These are phyloP conservation scores for Hypoxylon rickii DNA, from an alignment of 495 filamentous ascomycete species.

Conservation along the genomic window DNA sequence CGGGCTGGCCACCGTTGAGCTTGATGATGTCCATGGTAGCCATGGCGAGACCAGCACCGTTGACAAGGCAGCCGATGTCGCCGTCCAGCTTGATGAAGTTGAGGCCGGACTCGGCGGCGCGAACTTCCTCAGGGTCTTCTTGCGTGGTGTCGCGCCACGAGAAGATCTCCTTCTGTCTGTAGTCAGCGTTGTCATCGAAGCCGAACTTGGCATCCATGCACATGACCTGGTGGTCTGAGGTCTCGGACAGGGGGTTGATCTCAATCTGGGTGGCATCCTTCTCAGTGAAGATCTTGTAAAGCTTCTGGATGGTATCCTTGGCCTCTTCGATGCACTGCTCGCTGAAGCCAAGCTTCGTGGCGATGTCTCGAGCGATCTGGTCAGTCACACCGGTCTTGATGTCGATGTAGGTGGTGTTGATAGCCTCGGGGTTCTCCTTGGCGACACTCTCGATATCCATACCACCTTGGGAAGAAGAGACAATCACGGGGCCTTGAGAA, in stretches of 20 bases:
- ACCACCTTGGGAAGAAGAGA: conserved; percentile 95
- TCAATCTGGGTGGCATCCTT: conserved; percentile 98
- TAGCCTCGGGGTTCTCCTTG: conserved; percentile 95
- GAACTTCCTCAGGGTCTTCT: conserved; percentile 97
- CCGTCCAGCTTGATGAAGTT: conserved; percentile 99
- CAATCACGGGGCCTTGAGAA: conserved; percentile 90
- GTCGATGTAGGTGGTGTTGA: conserved; percentile 88
- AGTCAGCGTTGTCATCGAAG: conserved; percentile 98
- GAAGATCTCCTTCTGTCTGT: conserved; percentile 96
- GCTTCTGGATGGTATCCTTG: conserved; percentile 93
- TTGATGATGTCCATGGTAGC: conserved; percentile 99
- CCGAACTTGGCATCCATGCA: conserved; percentile 98
- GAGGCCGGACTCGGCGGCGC: conserved; percentile 86
- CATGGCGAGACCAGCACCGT: conserved; percentile 98
- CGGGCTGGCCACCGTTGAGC: conserved; percentile 92
- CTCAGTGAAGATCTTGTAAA: conserved; percentile 98
- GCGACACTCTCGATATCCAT: conserved; percentile 99
- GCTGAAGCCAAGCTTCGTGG: conserved; percentile 91
- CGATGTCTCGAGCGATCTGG: conserved; percentile 88
- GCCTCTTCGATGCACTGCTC: conserved; percentile 95
- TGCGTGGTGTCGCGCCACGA: conserved; percentile 89
- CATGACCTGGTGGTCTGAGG: conserved; percentile 93
- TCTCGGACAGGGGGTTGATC: conserved; percentile 98
- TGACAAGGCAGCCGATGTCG: conserved; percentile 98
- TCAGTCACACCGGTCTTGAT: conserved; percentile 96